Percentiles rank a stretch among this genome's conserved stretches.
phyloP scores from a whole-genome alignment of 2,329 filamentous ascomycete species.

The Fusarium metavorans region DNA sequence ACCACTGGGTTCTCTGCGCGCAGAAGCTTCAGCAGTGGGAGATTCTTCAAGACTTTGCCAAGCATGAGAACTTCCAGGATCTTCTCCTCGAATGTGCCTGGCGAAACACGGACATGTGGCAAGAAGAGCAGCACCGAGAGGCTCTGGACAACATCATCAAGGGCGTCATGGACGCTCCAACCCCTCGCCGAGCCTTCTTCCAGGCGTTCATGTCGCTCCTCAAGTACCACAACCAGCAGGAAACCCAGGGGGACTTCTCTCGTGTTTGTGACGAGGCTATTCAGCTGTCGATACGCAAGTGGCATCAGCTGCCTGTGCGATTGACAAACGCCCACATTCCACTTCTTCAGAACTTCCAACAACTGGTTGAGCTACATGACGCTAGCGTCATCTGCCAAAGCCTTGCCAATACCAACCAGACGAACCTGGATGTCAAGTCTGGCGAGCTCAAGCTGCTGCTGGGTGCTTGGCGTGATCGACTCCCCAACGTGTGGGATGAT shows the following conservation, averaged over 20 bases:
- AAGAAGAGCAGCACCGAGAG: slow-evolving; percentile 85
- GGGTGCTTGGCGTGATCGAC: slow-evolving; percentile 92
- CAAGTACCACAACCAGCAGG: slow-evolving; percentile 91
- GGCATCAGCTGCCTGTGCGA: slow-evolving; percentile 95
- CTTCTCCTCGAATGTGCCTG: slow-evolving; percentile 94
- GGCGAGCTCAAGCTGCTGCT: slow-evolving; percentile 94
- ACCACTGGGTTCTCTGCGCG: slow-evolving; percentile 97
- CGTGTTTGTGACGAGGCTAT: slow-evolving; percentile 96
- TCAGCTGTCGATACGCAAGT: slow-evolving; percentile 96
- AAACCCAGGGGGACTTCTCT: slow-evolving; percentile 83
- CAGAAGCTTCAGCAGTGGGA: slow-evolving; percentile 99
- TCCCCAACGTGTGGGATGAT: slow-evolving; percentile 99
- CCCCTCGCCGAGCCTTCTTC: slow-evolving; percentile 94
- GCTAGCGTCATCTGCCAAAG: slow-evolving; percentile 97
- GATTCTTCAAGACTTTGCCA: slow-evolving; percentile 95
- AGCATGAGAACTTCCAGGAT: slow-evolving; percentile 98
- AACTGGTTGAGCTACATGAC: slow-evolving; percentile 96
- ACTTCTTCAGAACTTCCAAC: slow-evolving; percentile 96
- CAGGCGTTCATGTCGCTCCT: slow-evolving; percentile 97
- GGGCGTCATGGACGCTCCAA: slow-evolving; percentile 96
- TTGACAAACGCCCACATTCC: slow-evolving; percentile 97
- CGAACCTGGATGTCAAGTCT: slow-evolving; percentile 92
- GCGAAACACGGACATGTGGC: slow-evolving; percentile 96
- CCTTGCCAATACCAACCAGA: slow-evolving; percentile 83
- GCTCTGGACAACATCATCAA: slow-evolving; percentile 94